Evolutionary conservation across 768 basidiomycete genomes (phyloP).

Genomic region (Podaxis sp.): DNA sequence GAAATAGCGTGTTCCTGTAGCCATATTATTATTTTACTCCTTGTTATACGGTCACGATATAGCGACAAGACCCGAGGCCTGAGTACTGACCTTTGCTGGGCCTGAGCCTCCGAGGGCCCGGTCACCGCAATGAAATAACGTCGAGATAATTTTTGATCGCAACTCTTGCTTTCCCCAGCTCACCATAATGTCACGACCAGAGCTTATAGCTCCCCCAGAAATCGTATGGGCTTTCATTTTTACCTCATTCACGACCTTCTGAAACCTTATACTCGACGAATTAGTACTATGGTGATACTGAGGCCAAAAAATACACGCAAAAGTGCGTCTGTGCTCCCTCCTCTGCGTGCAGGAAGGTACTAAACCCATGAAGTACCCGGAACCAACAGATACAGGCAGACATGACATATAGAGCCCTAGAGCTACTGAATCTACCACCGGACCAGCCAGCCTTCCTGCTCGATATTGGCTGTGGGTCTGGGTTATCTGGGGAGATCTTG

Average conservation of each 20-base stretch:
- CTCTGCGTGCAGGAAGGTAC: constrained; percentile 10
- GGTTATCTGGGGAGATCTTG: constrained; percentile 92
- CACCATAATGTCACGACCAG: constrained; percentile 76
- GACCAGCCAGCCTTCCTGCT: constrained; percentile 83
- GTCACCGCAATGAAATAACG: neutral
- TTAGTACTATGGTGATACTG: constrained; percentile 95
- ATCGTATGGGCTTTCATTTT: constrained; percentile 55
- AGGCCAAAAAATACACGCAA: constrained; percentile 95
- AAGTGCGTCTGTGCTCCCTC: constrained; percentile 56
- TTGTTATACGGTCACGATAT: too few species aligned
- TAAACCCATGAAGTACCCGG: constrained; percentile 62
- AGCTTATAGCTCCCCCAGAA: constrained; percentile 86
- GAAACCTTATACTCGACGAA: constrained; percentile 10
- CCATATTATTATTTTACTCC: too few species aligned
- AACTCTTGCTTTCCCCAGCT: constrained; percentile 12
- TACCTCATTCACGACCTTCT: neutral
- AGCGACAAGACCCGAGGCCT: neutral
- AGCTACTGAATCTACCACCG: constrained; percentile 80
- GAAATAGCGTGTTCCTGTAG: neutral
- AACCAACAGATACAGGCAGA: constrained; percentile 96
- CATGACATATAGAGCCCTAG: constrained; percentile 96
- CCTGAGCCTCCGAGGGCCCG: neutral
- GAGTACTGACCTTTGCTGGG: neutral
- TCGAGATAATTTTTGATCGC: constrained; percentile 26
- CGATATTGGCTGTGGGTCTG: constrained; percentile 98